These are phyloP conservation scores for Casuarina glauca DNA, from an alignment of 306 rosid genomes.

Conservation along the genomic window DNA sequence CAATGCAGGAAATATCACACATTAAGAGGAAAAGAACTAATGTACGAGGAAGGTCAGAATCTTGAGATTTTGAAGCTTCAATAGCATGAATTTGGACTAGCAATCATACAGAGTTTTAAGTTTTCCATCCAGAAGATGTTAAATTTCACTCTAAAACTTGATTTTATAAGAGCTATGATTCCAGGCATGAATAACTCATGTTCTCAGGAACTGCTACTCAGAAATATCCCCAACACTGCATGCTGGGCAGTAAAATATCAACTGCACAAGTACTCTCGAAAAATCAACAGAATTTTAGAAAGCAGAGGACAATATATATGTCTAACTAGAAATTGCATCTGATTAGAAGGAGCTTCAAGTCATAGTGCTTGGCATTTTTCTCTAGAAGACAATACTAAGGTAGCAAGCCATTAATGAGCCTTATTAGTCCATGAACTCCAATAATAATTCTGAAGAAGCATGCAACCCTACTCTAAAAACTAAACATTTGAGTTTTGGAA, in stretches of 20 bases:
- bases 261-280: background rate
- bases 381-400: background rate
- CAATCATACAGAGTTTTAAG: background rate
- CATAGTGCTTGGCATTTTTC: background rate
- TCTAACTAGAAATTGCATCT: background rate
- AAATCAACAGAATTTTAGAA: background rate
- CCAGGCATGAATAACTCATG: background rate
- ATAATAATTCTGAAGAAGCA: background rate
- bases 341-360: background rate
- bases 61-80: background rate
- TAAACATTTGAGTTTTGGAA: background rate
- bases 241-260: background rate
- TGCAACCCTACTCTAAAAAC: background rate
- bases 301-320: background rate
- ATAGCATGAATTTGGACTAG: background rate
- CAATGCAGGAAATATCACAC: background rate
- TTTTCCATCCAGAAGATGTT: background rate
- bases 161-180: background rate
- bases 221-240: background rate
- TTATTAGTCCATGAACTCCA: background rate
- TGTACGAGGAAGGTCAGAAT: background rate
- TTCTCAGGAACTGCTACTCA: background rate
- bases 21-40: background rate
- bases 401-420: background rate
- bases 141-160: background rate